These are phyloP conservation scores for Protoeuglena noctilucae DNA, from an alignment of 139 green algal species.

Conservation along the genomic window DNA sequence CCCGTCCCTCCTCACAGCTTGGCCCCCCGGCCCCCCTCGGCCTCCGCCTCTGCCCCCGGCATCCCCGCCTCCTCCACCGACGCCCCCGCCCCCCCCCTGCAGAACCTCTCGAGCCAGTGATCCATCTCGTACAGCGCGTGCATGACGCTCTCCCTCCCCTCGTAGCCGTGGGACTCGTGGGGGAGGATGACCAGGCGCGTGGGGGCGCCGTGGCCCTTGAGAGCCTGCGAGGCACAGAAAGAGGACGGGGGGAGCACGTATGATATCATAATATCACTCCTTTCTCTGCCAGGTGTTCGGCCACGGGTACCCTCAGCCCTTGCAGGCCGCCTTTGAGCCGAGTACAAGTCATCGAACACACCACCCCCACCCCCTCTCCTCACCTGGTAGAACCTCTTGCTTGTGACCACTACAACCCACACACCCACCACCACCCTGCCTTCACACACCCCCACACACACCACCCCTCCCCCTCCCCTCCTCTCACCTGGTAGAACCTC, in stretches of 20 bases:
- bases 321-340: conserved; percentile 1
- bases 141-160: conserved; percentile 47
- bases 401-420: not conserved
- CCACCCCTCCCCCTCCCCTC: no score
- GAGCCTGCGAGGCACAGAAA: conserved; percentile 21
- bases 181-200: conserved; percentile 79
- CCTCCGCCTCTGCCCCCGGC: no score
- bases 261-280: no score
- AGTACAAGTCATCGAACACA: not conserved
- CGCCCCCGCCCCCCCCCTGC: no score
- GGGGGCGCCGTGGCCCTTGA: conserved; percentile 70
- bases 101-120: conserved; percentile 44
- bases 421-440: not conserved
- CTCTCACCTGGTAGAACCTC: conserved; percentile 81
- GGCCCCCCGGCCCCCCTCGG: no score
- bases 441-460: no score
- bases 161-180: conserved; percentile 79
- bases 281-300: no score
- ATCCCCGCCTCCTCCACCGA: no score
- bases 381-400: not conserved
- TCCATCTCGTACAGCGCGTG: conserved; percentile 67
- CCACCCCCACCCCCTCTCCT: no score
- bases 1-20: no score
- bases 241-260: not conserved
- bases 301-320: not conserved